Evolutionary conservation across 768 basidiomycete genomes (phyloP).

Genomic region (Mycena capillaripes): DNA sequence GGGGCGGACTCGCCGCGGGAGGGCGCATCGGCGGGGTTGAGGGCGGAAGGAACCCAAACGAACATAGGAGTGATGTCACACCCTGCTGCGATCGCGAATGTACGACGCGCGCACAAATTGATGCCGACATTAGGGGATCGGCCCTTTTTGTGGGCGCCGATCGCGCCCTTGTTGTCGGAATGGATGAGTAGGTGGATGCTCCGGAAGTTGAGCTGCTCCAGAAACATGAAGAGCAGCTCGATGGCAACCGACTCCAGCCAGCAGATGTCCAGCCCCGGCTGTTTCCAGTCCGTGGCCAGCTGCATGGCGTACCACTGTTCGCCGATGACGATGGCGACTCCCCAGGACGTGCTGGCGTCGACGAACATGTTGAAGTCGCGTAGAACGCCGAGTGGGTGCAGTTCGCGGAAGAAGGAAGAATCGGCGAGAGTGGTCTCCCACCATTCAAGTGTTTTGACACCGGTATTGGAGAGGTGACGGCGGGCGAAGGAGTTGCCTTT

Average conservation of each 20-base stretch:
- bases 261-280: neutral
- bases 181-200: neutral
- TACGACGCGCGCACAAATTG: neutral
- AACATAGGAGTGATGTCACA: neutral
- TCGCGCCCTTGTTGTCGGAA: constrained; percentile 16
- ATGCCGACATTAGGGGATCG: neutral
- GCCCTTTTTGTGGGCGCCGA: constrained; percentile 13
- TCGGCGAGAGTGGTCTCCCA: neutral
- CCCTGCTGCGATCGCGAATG: neutral
- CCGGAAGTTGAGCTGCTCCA: neutral
- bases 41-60: neutral
- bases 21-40: constrained; percentile 1
- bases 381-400: neutral
- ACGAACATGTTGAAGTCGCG: neutral
- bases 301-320: neutral
- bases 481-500: neutral
- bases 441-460: neutral
- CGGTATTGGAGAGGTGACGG: neutral
- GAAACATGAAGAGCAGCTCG: neutral
- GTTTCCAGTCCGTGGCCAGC: neutral
- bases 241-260: constrained; percentile 13
- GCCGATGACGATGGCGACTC: constrained; percentile 4
- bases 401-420: neutral
- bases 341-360: constrained; percentile 4
- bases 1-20: neutral